Conservation (phyloP, 1,139 yeast species). For the Suhomyces coccinellae region DNA sequence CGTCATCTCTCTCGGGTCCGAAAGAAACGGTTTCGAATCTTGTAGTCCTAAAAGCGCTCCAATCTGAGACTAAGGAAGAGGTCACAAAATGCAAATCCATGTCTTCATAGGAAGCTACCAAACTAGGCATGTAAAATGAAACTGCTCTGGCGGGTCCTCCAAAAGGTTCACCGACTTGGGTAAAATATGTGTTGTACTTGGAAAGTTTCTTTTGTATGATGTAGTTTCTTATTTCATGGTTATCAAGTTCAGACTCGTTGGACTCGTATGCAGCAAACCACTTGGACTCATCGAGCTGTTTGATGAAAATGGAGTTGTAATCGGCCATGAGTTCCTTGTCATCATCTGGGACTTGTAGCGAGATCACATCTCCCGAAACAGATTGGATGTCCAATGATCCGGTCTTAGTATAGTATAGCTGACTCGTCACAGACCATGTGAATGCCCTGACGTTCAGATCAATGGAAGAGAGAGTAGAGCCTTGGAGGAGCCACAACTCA, state of each 20-base stretch:
- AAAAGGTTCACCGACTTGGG: slow-evolving; percentile 60
- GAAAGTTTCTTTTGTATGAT: slow-evolving; percentile 15
- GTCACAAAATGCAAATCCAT: slow-evolving; percentile 44
- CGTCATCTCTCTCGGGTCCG: slow-evolving; percentile 61
- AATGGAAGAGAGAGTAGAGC: not conserved
- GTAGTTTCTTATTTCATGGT: slow-evolving; percentile 22
- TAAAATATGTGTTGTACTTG: slow-evolving; percentile 22
- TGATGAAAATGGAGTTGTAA: slow-evolving; percentile 10
- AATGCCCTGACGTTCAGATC: not conserved
- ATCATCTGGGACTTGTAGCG: slow-evolving; percentile 8
- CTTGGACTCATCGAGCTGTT: slow-evolving; percentile 4
- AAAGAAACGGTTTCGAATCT: slow-evolving; percentile 20
- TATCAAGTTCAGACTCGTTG: slow-evolving; percentile 23
- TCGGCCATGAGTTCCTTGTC: slow-evolving; percentile 3
- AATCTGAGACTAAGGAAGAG: slow-evolving; percentile 63
- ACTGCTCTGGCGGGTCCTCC: slow-evolving; percentile 51
- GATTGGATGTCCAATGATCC: slow-evolving; percentile 6
- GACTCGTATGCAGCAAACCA: slow-evolving; percentile 28
- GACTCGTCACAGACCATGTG: slow-evolving; percentile 1
- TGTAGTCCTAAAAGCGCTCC: slow-evolving; percentile 34
- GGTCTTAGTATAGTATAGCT: not conserved
- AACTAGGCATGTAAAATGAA: slow-evolving; percentile 43
- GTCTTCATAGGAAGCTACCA: slow-evolving; percentile 46
- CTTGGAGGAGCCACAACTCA: not conserved
- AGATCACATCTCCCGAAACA: not conserved